phyloP scores from a whole-genome alignment of 2,329 filamentous ascomycete genomes.

The Hortaea werneckii region DNA sequence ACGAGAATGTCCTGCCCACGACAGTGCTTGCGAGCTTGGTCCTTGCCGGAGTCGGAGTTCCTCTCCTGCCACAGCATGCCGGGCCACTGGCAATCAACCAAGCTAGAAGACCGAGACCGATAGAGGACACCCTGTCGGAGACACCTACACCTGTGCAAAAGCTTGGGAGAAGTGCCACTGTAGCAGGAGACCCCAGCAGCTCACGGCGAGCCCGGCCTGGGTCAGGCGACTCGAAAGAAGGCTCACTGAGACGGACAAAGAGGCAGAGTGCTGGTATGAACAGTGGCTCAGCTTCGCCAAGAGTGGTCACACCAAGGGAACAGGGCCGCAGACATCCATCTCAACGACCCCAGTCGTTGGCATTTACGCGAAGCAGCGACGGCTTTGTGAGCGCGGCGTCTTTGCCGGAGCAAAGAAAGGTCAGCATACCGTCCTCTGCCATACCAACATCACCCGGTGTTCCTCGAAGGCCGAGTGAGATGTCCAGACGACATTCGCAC shows the following conservation, averaged over 20 bases:
- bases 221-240: constrained; percentile 17
- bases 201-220: constrained; percentile 33
- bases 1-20: constrained; percentile 70
- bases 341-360: constrained; percentile 24
- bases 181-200: constrained; percentile 38
- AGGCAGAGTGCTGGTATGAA: constrained; percentile 23
- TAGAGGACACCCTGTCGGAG: constrained; percentile 53
- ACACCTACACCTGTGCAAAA: constrained; percentile 44
- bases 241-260: constrained; percentile 22
- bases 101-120: constrained; percentile 61
- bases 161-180: constrained; percentile 59
- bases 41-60: constrained; percentile 64
- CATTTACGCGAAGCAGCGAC: constrained; percentile 18
- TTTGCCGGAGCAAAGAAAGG: constrained; percentile 22
- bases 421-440: constrained; percentile 12
- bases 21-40: constrained; percentile 74
- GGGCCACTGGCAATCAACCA: constrained; percentile 74
- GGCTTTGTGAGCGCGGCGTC: constrained; percentile 24
- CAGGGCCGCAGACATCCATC: constrained; percentile 5
- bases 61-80: constrained; percentile 65
- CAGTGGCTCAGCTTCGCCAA: constrained; percentile 7
- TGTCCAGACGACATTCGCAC: constrained; percentile 47
- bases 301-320: constrained; percentile 6
- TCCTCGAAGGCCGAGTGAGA: constrained; percentile 26
- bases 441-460: constrained; percentile 30